A percentile compares a stretch with the other conserved stretches of the same genome.
phyloP scores from a whole-genome alignment of 768 basidiomycete species.

The Amanita molliuscula region DNA sequence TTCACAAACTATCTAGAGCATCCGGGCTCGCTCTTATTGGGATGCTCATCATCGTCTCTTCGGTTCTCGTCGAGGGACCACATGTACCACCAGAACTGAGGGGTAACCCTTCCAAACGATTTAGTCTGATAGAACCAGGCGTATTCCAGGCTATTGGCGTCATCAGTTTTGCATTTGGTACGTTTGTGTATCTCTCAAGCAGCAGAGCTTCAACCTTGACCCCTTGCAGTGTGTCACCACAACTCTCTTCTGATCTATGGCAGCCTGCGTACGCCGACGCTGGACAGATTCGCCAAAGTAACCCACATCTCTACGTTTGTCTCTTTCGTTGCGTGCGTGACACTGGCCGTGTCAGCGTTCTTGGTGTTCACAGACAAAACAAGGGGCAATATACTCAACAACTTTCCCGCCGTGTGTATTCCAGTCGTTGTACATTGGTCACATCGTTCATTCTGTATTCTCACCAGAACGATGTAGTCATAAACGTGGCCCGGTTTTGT shows the following conservation, averaged over 20 bases:
- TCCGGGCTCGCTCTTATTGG: slow-evolving; percentile 85
- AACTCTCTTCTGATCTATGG: slow-evolving; percentile 97
- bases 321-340: slow-evolving; percentile 75
- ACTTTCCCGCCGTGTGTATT: slow-evolving; percentile 65
- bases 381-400: slow-evolving; percentile 94
- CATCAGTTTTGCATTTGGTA: slow-evolving; percentile 85
- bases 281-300: slow-evolving; percentile 87
- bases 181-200: slow-evolving; percentile 1
- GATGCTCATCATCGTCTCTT: slow-evolving; percentile 87
- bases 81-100: slow-evolving; percentile 63
- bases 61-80: slow-evolving; percentile 77
- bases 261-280: slow-evolving; percentile 81
- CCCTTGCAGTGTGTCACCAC: slow-evolving; percentile 75
- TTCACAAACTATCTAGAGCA: slow-evolving; percentile 91
- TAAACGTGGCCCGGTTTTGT: slow-evolving; percentile 91
- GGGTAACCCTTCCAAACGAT: slow-evolving; percentile 66
- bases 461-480: slow-evolving; percentile 68
- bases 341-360: slow-evolving; percentile 81
- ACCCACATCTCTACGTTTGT: slow-evolving; percentile 86
- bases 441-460: neutral
- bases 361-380: slow-evolving; percentile 86
- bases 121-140: slow-evolving; percentile 68
- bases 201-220: neutral
- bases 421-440: neutral
- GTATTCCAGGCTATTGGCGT: slow-evolving; percentile 96